phyloP scores from a whole-genome alignment of 805 yeast genomes.

The Myxozyma vanderwaltii region DNA sequence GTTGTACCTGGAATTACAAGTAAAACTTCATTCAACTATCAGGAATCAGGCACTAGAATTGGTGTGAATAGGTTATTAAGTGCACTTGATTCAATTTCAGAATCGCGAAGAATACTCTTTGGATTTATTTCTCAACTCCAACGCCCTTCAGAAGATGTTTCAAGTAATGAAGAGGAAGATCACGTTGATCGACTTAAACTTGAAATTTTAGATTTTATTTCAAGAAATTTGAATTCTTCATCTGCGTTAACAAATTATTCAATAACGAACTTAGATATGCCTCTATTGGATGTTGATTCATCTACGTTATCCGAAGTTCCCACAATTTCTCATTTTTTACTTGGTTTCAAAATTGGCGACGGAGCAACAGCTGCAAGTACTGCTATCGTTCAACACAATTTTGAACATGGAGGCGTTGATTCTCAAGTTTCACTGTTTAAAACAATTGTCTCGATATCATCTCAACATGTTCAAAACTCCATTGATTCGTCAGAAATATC shows the following conservation, averaged over 20 bases:
- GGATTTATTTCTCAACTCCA: conserved; percentile 72
- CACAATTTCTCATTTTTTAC: conserved; percentile 68
- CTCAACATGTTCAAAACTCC: conserved; percentile 24
- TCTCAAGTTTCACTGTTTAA: conserved; percentile 60
- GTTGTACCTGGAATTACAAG: conserved; percentile 18
- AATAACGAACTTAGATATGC: conserved; percentile 6
- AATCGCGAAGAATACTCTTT: conserved; percentile 69
- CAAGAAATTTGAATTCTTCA: conserved; percentile 40
- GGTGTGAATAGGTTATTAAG: conserved; percentile 66
- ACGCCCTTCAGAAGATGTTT: conserved; percentile 41
- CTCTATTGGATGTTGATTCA: conserved; percentile 36
- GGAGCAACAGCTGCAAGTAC: conserved; percentile 50
- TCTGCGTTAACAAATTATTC: neutral
- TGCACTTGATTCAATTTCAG: conserved; percentile 73
- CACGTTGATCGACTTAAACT: conserved; percentile 48
- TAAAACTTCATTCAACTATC: conserved; percentile 13
- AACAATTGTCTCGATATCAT: conserved; percentile 54
- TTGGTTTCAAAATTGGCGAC: conserved; percentile 67
- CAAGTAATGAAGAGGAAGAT: conserved; percentile 45
- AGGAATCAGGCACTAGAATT: conserved; percentile 24
- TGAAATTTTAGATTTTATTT: conserved; percentile 62
- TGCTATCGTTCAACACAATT: conserved; percentile 40
- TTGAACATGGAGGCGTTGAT: conserved; percentile 49
- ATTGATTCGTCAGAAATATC: neutral
- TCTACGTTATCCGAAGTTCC: conserved; percentile 43